A percentile compares a stretch with the other conserved stretches of the same genome.
Conservation (phyloP, 2,329 filamentous ascomycete genomes). For the Trichoderma sp. region DNA sequence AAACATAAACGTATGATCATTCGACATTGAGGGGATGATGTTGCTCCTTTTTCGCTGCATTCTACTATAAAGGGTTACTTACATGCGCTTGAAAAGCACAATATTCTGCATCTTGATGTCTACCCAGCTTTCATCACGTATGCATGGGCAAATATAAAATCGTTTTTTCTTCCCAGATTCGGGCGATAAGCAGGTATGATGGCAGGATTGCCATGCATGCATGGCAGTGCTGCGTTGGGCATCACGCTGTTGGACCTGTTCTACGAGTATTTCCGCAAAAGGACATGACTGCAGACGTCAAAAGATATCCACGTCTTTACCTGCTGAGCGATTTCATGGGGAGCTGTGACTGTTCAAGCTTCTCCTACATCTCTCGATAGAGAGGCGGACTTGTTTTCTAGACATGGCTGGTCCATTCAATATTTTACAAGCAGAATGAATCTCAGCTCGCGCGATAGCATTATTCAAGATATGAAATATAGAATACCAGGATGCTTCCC, state of each 20-base stretch:
- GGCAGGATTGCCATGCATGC: background rate
- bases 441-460: too few species aligned
- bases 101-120: background rate
- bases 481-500: background rate
- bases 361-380: background rate
- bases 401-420: background rate
- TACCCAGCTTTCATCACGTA: background rate
- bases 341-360: background rate
- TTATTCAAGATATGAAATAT: background rate
- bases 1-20: background rate
- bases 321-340: too few species aligned
- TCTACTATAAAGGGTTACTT: too few species aligned
- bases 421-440: background rate
- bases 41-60: background rate
- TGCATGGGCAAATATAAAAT: background rate
- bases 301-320: background rate
- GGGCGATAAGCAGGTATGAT: background rate
- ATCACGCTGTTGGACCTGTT: background rate
- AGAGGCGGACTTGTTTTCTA: background rate
- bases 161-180: background rate
- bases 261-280: background rate
- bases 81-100: background rate
- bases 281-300: background rate
- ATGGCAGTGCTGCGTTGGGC: background rate
- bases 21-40: background rate